Evolutionary conservation across 2,329 filamentous ascomycete species (phyloP), one percentile per base, ranked within the genome.

Genomic region (Macrophomina pseudophaseolina): DNA sequence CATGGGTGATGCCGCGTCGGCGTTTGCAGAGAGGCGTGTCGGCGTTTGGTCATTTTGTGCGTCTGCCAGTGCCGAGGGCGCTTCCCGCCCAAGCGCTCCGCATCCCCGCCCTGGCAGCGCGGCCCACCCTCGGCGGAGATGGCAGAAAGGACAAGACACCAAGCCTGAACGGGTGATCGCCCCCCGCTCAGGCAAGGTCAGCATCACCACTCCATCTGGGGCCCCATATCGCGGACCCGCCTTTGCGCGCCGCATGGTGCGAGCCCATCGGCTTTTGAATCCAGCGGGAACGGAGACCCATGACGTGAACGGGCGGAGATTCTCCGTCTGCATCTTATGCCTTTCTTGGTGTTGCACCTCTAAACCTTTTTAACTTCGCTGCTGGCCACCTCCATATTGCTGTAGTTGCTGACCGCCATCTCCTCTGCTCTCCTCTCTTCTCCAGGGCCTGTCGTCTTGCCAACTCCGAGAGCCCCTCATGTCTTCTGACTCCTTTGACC

Each of bases 261-360:
- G 58, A 62, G 58, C 9, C 8, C 44, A 44, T 62, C 58, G 58
- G 58, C 58, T 49, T 62, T 62, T 62, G 58, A 62, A 49, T 32
- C 14, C 33, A 16, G 44, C 58, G 58, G 58, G 40, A n/a, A 38
- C 52, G 23, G 54, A 14, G 11, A 5, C n/a, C 35, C 58, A 62
- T 62, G 58, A 62, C 42, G 58, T 49, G 58, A 60, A 60, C 58
- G 42, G 58, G 58, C 44, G 32, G 30, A 62, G 44, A 49, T 62
- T 62, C 18, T 62, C 58, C 58, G 58, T 28, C 30, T 62, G 58
- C 58, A 48, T 62, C 44, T 62, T n/a, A 46, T 30, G 33, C 42
- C 40, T 60, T 7, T 23, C 54, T 35, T 60, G 56, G 40, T 60
- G 56, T 60, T 49, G 42, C 42, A 49, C 35, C 32, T 48, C 14